Conservation (phyloP, 1,284 basidiomycete genomes). For the Ganoderma boninense region DNA sequence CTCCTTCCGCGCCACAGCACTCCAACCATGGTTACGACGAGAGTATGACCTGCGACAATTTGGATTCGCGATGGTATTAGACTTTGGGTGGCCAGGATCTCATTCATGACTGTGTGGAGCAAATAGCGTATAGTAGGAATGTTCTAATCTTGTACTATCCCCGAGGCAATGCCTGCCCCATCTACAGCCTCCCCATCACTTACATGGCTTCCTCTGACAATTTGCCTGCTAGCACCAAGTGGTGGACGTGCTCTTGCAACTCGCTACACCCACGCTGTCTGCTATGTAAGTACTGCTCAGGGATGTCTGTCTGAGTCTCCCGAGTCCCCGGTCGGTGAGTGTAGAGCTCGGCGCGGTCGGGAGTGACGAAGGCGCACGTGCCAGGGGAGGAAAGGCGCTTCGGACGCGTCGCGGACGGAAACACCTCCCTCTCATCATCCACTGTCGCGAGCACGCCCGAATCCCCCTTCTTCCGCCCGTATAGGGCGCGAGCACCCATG, state of each 20-base stretch:
- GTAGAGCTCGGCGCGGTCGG: conserved; percentile 5
- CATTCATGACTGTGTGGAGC: conserved; percentile 13
- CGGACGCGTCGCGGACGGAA: conserved; percentile 32
- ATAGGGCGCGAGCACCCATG: conserved; percentile 32
- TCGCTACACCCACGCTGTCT: neutral
- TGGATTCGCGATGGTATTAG: conserved; percentile 74
- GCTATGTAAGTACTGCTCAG: neutral
- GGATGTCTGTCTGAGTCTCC: neutral
- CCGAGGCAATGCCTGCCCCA: conserved; percentile 8
- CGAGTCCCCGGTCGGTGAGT: too few species aligned
- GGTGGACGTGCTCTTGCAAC: neutral
- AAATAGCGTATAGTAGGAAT: conserved; percentile 2
- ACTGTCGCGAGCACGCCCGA: conserved; percentile 21
- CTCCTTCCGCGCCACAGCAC: neutral
- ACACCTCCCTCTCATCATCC: conserved; percentile 16
- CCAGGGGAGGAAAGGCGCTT: conserved; percentile 23
- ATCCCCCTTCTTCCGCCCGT: conserved; percentile 20
- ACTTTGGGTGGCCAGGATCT: conserved; percentile 68
- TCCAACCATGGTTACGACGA: conserved; percentile 49
- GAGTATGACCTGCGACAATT: conserved; percentile 77
- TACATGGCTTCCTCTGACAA: neutral
- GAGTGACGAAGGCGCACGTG: conserved; percentile 29
- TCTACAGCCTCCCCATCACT: conserved; percentile 7
- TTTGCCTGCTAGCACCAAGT: neutral
- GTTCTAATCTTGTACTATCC: conserved; percentile 20